Conservation (phyloP, 2,329 filamentous ascomycete species). For the Cordyceps fumosorosea region DNA sequence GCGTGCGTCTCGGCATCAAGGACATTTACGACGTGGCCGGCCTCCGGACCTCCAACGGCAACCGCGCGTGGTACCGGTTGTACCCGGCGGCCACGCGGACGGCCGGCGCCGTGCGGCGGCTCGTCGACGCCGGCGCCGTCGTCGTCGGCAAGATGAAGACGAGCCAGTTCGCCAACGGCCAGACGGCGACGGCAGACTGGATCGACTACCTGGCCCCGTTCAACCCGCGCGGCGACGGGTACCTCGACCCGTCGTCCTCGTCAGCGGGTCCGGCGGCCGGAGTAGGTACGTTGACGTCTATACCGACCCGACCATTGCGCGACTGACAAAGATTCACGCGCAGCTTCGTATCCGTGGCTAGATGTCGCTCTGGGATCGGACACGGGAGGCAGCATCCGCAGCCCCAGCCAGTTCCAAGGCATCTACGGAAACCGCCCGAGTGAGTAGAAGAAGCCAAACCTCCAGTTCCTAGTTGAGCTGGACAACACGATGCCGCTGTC, state of each 20-base stretch:
- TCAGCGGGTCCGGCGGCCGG: constrained; percentile 23
- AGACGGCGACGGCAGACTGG: constrained; percentile 40
- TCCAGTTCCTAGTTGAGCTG: constrained; percentile 24
- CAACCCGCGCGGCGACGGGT: constrained; percentile 41
- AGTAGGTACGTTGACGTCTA: neutral
- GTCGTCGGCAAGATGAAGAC: constrained; percentile 41
- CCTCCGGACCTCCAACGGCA: constrained; percentile 46
- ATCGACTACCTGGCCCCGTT: constrained; percentile 33
- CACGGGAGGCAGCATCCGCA: constrained; percentile 40
- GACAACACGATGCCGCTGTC: constrained; percentile 35
- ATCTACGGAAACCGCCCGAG: constrained; percentile 40
- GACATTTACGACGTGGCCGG: constrained; percentile 53
- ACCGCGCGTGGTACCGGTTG: constrained; percentile 49
- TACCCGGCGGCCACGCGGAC: constrained; percentile 42
- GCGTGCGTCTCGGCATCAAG: constrained; percentile 51
- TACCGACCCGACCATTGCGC: too few relatives aligned
- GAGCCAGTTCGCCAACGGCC: constrained; percentile 36
- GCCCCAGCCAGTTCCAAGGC: constrained; percentile 37
- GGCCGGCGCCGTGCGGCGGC: constrained; percentile 44
- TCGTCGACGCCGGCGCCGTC: constrained; percentile 52
- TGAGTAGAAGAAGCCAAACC: neutral
- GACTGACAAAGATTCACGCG: neutral
- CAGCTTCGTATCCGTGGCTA: constrained; percentile 37
- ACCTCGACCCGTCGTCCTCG: constrained; percentile 37
- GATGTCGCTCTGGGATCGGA: constrained; percentile 38